Percentiles rank a stretch among this genome's conserved stretches.
These are phyloP conservation scores for Fomes fomentarius DNA, from an alignment of 1,284 basidiomycete species.

Conservation along the genomic window DNA sequence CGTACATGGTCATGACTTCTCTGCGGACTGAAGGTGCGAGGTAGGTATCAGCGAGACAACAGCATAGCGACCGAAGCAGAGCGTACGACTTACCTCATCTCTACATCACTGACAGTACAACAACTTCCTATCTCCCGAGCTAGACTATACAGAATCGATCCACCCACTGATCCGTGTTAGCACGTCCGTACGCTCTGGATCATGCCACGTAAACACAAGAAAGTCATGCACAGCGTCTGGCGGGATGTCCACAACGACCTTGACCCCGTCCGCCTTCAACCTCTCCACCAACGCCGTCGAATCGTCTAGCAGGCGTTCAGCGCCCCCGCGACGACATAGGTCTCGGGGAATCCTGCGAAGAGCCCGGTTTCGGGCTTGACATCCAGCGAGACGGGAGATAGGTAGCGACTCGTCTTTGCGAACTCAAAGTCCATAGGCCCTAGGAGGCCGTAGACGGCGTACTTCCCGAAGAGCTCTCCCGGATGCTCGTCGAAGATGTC, in stretches of 20 bases:
- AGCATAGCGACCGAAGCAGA: no score
- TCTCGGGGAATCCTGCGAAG: constrained; percentile 37
- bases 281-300: constrained; percentile 30
- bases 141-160: no score
- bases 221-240: constrained; percentile 53
- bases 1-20: no score
- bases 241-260: constrained; percentile 31
- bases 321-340: constrained; percentile 38
- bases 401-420: constrained; percentile 20
- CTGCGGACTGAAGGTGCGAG: no score
- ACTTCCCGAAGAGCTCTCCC: constrained; percentile 9
- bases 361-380: constrained; percentile 22
- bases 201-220: constrained; percentile 51
- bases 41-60: no score
- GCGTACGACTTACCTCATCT: no score
- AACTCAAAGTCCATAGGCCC: constrained; percentile 28
- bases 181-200: constrained; percentile 48
- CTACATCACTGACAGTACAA: no score
- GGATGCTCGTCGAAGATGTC: no score
- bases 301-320: constrained; percentile 35
- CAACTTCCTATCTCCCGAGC: no score
- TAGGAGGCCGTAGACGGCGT: constrained; percentile 22
- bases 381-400: constrained; percentile 44
- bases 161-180: constrained; percentile 29
- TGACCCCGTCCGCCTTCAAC: constrained; percentile 33